phyloP scores from a whole-genome alignment of 345 rosid species.

The Eucalyptus polybractea region DNA sequence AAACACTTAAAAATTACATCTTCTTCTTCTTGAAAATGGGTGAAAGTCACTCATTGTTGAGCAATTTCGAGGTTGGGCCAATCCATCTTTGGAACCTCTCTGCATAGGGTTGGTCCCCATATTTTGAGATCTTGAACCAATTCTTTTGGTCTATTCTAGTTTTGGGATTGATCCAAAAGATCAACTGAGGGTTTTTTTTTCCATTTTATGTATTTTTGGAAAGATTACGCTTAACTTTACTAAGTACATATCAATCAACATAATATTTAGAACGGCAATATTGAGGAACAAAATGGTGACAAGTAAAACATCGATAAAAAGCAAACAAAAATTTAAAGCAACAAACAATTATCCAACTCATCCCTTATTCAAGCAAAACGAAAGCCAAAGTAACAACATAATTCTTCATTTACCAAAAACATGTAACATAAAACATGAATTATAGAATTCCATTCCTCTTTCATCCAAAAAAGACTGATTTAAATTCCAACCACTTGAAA shows the following conservation, averaged over 20 bases:
- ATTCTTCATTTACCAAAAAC: background rate
- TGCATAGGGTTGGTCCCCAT: background rate
- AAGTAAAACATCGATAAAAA: background rate
- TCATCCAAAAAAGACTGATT: background rate
- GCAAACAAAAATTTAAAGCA: too few relatives aligned
- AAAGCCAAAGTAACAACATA: background rate
- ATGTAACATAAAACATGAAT: background rate
- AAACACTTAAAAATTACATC: background rate
- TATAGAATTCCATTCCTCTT: background rate
- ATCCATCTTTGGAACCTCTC: background rate
- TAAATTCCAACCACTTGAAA: too few relatives aligned
- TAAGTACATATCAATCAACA: too few relatives aligned
- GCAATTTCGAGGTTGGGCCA: background rate
- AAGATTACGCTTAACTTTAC: fast-evolving
- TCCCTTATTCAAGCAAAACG: fast-evolving
- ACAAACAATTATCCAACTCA: too few relatives aligned
- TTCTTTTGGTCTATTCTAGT: fast-evolving
- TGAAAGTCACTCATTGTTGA: fast-evolving
- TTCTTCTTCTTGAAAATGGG: fast-evolving
- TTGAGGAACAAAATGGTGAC: background rate
- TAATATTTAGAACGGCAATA: fast-evolving
- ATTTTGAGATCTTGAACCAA: background rate
- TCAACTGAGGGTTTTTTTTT: fast-evolving
- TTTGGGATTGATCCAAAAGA: too few relatives aligned
- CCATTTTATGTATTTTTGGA: too few relatives aligned